These are phyloP conservation scores for Paraphysoderma sedebokerense DNA, from an alignment of 371 early-diverging fungal species.

Conservation along the genomic window DNA sequence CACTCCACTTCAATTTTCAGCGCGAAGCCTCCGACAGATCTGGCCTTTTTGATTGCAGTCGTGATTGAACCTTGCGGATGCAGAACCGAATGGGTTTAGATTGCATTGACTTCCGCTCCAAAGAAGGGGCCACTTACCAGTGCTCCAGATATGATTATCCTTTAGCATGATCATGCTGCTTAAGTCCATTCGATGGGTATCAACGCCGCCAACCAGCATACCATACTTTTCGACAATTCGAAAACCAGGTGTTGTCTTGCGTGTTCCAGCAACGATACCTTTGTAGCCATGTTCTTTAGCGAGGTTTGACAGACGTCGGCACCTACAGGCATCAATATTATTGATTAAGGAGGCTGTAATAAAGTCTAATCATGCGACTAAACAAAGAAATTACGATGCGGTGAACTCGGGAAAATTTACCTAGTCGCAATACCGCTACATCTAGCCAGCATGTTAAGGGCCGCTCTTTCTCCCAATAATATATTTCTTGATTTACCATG, in stretches of 20 bases:
- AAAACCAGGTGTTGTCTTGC: slow-evolving; percentile 98
- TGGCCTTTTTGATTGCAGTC: slow-evolving; percentile 62
- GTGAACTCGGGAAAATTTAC: neutral
- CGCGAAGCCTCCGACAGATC: slow-evolving; percentile 71
- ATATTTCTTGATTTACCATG: slow-evolving; percentile 67
- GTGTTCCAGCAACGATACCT: slow-evolving; percentile 87
- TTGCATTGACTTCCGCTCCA: neutral
- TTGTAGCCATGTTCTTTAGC: slow-evolving; percentile 53
- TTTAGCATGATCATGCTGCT: slow-evolving; percentile 97
- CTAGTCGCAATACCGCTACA: slow-evolving; percentile 87
- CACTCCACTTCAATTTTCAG: slow-evolving; percentile 96
- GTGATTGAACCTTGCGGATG: slow-evolving; percentile 60
- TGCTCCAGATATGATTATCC: slow-evolving; percentile 95
- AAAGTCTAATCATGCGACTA: neutral
- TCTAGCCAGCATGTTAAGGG: slow-evolving; percentile 83
- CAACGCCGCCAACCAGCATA: slow-evolving; percentile 88
- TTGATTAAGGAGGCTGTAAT: slow-evolving; percentile 7
- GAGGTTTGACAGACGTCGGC: slow-evolving; percentile 46
- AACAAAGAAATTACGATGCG: neutral
- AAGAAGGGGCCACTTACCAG: slow-evolving; percentile 22
- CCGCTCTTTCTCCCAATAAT: slow-evolving; percentile 84
- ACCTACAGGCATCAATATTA: neutral
- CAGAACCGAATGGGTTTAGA: neutral
- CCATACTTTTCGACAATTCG: slow-evolving; percentile 94
- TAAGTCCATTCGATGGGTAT: slow-evolving; percentile 91